phyloP scores from a whole-genome alignment of 331 rosid genomes.

The Quercus lobata region DNA sequence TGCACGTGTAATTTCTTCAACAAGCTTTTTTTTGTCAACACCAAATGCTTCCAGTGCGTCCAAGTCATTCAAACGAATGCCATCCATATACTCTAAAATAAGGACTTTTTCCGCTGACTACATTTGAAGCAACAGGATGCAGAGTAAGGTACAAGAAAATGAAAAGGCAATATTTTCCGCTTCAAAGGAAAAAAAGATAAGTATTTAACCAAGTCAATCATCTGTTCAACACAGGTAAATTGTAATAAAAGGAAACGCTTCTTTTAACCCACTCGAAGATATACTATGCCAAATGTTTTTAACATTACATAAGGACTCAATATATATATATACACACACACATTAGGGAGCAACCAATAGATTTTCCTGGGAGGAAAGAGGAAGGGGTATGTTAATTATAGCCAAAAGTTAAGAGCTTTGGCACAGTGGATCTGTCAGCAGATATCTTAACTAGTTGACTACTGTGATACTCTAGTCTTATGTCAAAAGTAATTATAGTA shows the following conservation, averaged over 20 bases:
- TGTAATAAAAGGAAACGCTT: not conserved
- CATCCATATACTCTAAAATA: slow-evolving; percentile 93
- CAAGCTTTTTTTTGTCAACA: slow-evolving; percentile 70
- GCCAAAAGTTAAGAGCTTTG: not conserved
- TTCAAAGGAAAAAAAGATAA: not conserved
- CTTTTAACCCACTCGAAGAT: not conserved
- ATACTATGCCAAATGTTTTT: not conserved
- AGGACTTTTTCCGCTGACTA: slow-evolving; percentile 92
- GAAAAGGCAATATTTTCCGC: not conserved
- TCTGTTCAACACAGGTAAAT: not conserved
- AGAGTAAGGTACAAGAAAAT: not conserved
- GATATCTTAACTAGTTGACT: not conserved
- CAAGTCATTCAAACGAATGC: slow-evolving; percentile 86
- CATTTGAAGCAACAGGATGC: slow-evolving; percentile 31
- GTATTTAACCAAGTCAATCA: not conserved
- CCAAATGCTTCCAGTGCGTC: slow-evolving; percentile 71
- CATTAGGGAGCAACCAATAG: not conserved
- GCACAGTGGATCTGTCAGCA: not conserved
- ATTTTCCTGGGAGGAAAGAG: not conserved
- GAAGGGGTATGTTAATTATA: not conserved
- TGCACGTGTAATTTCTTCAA: slow-evolving; percentile 87
- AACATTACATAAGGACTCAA: not conserved
- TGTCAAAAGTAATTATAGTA: not conserved
- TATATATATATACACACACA: not conserved
- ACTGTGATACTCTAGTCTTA: not conserved